Evolutionary conservation across 768 basidiomycete genomes (phyloP).

Genomic region (Panaeolus cyanescens): DNA sequence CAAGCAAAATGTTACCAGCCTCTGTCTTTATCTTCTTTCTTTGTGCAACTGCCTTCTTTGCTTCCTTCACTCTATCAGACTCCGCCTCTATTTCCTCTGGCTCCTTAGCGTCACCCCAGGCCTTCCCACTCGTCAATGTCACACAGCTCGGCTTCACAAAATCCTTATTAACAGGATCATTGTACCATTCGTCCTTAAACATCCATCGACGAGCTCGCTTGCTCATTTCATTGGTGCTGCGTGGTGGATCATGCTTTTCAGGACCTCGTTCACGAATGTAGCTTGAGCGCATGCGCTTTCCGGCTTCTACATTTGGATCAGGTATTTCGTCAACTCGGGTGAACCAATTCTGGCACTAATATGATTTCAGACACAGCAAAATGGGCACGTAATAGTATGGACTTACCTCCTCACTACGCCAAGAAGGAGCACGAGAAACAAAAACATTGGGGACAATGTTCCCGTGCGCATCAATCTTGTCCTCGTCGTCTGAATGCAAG

Average conservation of each 20-base stretch:
- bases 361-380: background rate
- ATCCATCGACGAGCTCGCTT: conserved; percentile 21
- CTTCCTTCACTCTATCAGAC: background rate
- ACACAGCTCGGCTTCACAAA: conserved; percentile 1
- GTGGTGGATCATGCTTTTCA: conserved; percentile 8
- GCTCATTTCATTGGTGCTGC: conserved; percentile 7
- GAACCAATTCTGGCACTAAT: background rate
- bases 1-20: background rate
- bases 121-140: conserved; percentile 3
- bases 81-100: conserved; percentile 6
- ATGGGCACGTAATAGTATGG: background rate
- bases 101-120: conserved; percentile 1
- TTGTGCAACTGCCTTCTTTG: too few relatives aligned
- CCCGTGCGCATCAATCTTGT: background rate
- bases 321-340: background rate
- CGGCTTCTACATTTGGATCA: background rate
- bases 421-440: background rate
- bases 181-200: conserved; percentile 20
- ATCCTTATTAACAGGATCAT: conserved; percentile 8
- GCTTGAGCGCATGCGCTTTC: background rate
- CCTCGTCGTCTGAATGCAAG: background rate
- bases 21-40: background rate
- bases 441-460: background rate
- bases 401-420: background rate
- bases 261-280: background rate